Percentiles rank a stretch among this genome's conserved stretches.
Conservation (phyloP, 2,329 filamentous ascomycete genomes). For the Stachybotrys elegans region DNA sequence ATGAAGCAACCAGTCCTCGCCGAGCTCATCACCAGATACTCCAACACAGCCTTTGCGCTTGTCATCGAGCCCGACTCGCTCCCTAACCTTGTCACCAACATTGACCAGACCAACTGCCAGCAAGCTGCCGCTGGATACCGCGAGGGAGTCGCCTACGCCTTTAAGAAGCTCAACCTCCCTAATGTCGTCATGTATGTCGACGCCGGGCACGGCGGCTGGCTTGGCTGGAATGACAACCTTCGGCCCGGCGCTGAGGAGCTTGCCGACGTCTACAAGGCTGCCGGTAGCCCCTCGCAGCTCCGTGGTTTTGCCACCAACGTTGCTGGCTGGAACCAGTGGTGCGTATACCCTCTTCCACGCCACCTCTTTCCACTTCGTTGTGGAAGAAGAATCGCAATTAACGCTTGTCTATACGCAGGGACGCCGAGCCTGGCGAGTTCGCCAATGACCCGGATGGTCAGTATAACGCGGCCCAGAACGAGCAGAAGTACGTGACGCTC, state of each 20-base stretch:
- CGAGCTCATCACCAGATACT: slow-evolving; percentile 33
- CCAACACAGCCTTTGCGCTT: slow-evolving; percentile 37
- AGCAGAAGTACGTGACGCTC: slow-evolving; percentile 53
- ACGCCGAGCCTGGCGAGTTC: slow-evolving; percentile 2
- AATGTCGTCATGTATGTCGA: slow-evolving; percentile 56
- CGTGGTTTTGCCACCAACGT: slow-evolving; percentile 54
- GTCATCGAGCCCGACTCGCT: slow-evolving; percentile 53
- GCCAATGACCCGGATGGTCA: background rate
- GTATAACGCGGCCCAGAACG: slow-evolving; percentile 44
- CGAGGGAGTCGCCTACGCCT: slow-evolving; percentile 44
- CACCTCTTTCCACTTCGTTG: too few relatives aligned
- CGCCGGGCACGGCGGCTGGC: slow-evolving; percentile 54
- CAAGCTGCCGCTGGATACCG: slow-evolving; percentile 43
- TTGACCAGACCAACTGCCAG: slow-evolving; percentile 43
- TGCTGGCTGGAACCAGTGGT: slow-evolving; percentile 50
- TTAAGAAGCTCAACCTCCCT: slow-evolving; percentile 46
- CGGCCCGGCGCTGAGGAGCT: slow-evolving; percentile 41
- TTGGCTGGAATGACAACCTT: slow-evolving; percentile 53
- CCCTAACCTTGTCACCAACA: slow-evolving; percentile 55
- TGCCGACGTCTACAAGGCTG: slow-evolving; percentile 42
- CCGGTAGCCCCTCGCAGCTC: slow-evolving; percentile 42
- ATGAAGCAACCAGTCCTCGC: slow-evolving; percentile 3
- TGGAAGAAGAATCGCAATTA: too few relatives aligned
- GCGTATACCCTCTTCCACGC: too few relatives aligned
- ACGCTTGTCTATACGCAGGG: slow-evolving; percentile 35